Percentiles rank a stretch among this genome's conserved stretches.
These are phyloP conservation scores for Colletotrichum cereale DNA, from an alignment of 2,329 filamentous ascomycete genomes.

Conservation along the genomic window DNA sequence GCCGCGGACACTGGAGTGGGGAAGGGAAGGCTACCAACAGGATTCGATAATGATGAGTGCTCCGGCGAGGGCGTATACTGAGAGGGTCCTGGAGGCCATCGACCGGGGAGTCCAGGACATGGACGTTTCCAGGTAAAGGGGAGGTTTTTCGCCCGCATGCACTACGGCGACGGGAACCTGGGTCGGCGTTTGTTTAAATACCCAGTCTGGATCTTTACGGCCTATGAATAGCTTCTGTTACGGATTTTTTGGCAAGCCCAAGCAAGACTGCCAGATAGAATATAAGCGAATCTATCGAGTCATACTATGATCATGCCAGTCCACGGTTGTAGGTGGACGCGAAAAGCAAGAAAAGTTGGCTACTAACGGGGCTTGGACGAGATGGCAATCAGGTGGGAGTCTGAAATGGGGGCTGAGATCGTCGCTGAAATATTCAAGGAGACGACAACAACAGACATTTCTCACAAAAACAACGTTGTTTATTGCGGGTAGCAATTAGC, in stretches of 20 bases:
- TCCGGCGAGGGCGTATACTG: constrained; percentile 20
- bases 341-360: neutral
- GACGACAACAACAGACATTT: neutral
- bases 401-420: neutral
- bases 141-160: neutral
- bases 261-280: neutral
- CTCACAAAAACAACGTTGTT: too few species aligned
- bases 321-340: neutral
- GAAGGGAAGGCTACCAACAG: neutral
- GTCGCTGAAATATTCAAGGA: neutral
- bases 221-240: neutral
- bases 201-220: constrained; percentile 9
- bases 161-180: neutral
- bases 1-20: constrained; percentile 14
- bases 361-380: neutral
- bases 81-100: constrained; percentile 19
- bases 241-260: neutral
- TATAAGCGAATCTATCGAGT: neutral
- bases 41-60: constrained; percentile 17
- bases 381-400: neutral
- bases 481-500: too few species aligned
- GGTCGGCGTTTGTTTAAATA: constrained; percentile 23
- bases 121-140: constrained; percentile 20
- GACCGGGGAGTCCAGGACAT: constrained; percentile 32
- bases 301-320: neutral